Evolutionary conservation across 495 filamentous ascomycete genomes (phyloP).

Genomic region (Bacidia gigantensis): DNA sequence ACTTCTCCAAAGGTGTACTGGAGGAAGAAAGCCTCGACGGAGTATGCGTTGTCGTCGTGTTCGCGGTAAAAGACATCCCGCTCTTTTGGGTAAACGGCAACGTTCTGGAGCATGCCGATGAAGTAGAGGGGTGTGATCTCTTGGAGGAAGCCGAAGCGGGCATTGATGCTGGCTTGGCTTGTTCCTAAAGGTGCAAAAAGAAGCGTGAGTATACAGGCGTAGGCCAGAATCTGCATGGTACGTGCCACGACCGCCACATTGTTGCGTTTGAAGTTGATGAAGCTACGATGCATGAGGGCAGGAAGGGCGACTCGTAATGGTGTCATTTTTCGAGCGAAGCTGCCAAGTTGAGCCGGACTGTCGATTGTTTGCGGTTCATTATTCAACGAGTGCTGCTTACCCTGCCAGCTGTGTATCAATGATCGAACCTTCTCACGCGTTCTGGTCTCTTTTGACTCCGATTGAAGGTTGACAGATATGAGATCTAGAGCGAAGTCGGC

Average conservation of each 20-base stretch:
- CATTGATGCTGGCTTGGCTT: constrained; percentile 53
- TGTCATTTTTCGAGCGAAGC: constrained; percentile 44
- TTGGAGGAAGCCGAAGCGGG: constrained; percentile 56
- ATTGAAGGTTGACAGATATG: constrained; percentile 59
- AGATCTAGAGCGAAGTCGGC: constrained; percentile 65
- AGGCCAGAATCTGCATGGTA: constrained; percentile 51
- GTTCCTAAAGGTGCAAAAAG: constrained; percentile 60
- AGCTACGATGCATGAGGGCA: constrained; percentile 46
- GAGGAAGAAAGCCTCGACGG: constrained; percentile 51
- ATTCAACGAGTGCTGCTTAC: constrained; percentile 17
- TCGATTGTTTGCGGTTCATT: constrained; percentile 27
- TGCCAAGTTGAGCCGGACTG: constrained; percentile 56
- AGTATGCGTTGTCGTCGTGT: constrained; percentile 48
- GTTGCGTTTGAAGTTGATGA: constrained; percentile 53
- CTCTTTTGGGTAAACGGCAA: constrained; percentile 56
- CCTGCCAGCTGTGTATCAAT: constrained; percentile 42
- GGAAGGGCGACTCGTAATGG: constrained; percentile 49
- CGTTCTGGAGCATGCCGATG: constrained; percentile 66
- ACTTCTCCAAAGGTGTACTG: constrained; percentile 53
- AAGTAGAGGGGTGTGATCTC: constrained; percentile 59
- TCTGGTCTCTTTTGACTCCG: constrained; percentile 39
- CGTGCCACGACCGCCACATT: constrained; percentile 49
- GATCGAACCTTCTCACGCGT: constrained; percentile 44
- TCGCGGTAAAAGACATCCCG: constrained; percentile 14
- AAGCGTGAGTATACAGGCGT: constrained; percentile 50